Evolutionary conservation across 805 yeast species (phyloP), one percentile per base, ranked within the genome.

Genomic region (Metschnikowia vanudenii): DNA sequence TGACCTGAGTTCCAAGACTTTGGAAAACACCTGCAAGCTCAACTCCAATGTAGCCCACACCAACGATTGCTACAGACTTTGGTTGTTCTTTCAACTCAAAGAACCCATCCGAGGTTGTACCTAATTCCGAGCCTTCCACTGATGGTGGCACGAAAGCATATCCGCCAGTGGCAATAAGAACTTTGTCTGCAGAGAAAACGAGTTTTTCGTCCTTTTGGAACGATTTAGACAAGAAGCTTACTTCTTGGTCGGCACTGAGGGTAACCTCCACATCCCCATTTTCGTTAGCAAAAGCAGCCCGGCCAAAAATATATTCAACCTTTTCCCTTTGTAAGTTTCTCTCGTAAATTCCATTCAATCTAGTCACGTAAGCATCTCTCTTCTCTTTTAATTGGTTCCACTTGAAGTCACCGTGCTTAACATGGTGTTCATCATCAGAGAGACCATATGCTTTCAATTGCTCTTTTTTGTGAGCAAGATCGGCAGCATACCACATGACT

Each of bases 401-500:
- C 63, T 90, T 78, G 64, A 94, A 92, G 50, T 71, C 75, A 16
- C 77, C 77, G 47, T 50, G 59, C 45, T 64, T 52, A 34, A 81
- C 76, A 45, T 78, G 75, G 3, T 78, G 75, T 32, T 71, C 68
- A n/a, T 74, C 67, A 38, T 80, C 81, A 14, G 74, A 68, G 55
- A 94, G 84, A 0, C 97, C 96, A 63, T 92, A 94, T 52, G 85
- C 88, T 54, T 78, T 73, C 50, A 96, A 96, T 39, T 88, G 84
- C 36, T 75, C 69, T 50, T 86, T 72, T 61, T 82, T 84, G 52
- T 79, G 78, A 16, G 97, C 97, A 65, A 88, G 69, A 58, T 91
- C 97, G 26, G 94, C 83, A 10, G 97, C 97, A 58, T 91, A 85
- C 99, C 99, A 94, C 97, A 94, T 91, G 38, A 94, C 89, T 66